Evolutionary conservation across 139 green algal species (phyloP).

Genomic region (Chlamydomonas schloesseri): DNA sequence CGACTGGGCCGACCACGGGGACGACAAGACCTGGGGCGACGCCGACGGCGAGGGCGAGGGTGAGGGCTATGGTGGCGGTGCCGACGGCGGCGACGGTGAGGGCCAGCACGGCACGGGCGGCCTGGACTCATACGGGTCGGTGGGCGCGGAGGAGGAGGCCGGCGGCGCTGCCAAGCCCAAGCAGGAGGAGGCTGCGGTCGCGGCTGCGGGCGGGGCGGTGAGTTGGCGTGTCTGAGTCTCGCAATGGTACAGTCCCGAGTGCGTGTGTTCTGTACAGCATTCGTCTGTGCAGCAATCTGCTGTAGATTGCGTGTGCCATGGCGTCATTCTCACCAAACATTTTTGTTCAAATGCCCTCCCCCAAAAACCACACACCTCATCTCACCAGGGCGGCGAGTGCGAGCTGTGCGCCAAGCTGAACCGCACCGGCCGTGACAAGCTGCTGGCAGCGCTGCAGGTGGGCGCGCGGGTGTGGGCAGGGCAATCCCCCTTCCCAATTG

Average conservation of each 20-base stretch:
- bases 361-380: too few relatives aligned
- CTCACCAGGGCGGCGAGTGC: slow-evolving; percentile 39
- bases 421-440: slow-evolving; percentile 33
- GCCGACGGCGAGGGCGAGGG: neutral
- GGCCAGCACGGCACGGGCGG: neutral
- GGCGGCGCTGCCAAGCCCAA: neutral
- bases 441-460: slow-evolving; percentile 46
- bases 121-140: neutral
- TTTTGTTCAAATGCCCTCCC: too few relatives aligned
- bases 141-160: neutral
- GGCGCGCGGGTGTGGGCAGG: too few relatives aligned
- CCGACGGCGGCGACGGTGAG: neutral
- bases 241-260: too few relatives aligned
- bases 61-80: neutral
- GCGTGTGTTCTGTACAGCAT: too few relatives aligned
- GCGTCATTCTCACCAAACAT: too few relatives aligned
- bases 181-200: neutral
- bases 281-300: too few relatives aligned
- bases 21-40: neutral
- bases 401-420: slow-evolving; percentile 50
- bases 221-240: too few relatives aligned
- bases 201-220: too few relatives aligned
- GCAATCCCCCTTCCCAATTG: too few relatives aligned
- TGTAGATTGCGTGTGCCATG: too few relatives aligned
- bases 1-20: neutral